Percentiles rank a stretch among this genome's conserved stretches.
Evolutionary conservation across 345 rosid species (phyloP).

Genomic region (Cardamine occulta): DNA sequence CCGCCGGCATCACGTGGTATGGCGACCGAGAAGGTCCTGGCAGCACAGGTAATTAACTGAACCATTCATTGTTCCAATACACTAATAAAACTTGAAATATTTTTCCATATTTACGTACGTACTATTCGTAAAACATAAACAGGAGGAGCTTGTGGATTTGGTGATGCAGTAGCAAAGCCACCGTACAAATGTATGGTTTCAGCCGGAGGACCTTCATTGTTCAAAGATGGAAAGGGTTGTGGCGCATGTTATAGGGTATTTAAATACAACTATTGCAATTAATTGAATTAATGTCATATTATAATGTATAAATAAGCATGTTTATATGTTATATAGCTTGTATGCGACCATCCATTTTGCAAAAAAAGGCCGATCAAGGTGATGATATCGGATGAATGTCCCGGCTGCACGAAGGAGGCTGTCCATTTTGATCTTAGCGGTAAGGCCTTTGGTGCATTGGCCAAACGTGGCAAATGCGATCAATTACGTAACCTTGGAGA

Average conservation of each 20-base stretch:
- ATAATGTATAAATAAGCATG: not conserved
- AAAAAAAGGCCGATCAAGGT: conserved; percentile 59
- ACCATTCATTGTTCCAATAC: not conserved
- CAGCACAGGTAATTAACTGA: conserved; percentile 48
- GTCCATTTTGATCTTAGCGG: conserved; percentile 82
- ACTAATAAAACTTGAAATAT: not conserved
- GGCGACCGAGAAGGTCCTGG: conserved; percentile 65
- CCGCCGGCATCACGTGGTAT: conserved; percentile 68
- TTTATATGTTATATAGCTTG: conserved; percentile 23
- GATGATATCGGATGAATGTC: conserved; percentile 69
- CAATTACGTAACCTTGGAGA: conserved; percentile 65
- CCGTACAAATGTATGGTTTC: conserved; percentile 61
- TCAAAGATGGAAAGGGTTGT: conserved; percentile 64
- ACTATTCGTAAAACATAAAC: conserved; percentile 2
- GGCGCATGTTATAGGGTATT: conserved; percentile 76
- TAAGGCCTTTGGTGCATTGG: conserved; percentile 79
- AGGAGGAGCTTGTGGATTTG: conserved; percentile 82
- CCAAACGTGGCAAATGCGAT: conserved; percentile 55
- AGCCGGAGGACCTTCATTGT: conserved; percentile 71
- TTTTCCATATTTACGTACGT: not conserved
- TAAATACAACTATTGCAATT: not conserved
- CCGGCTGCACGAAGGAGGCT: conserved; percentile 56
- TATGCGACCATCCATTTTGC: conserved; percentile 62
- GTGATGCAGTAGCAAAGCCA: conserved; percentile 45
- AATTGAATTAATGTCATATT: not conserved